Conservation (phyloP, 2,329 filamentous ascomycete species). For the Chaetomiaceae sp. region DNA sequence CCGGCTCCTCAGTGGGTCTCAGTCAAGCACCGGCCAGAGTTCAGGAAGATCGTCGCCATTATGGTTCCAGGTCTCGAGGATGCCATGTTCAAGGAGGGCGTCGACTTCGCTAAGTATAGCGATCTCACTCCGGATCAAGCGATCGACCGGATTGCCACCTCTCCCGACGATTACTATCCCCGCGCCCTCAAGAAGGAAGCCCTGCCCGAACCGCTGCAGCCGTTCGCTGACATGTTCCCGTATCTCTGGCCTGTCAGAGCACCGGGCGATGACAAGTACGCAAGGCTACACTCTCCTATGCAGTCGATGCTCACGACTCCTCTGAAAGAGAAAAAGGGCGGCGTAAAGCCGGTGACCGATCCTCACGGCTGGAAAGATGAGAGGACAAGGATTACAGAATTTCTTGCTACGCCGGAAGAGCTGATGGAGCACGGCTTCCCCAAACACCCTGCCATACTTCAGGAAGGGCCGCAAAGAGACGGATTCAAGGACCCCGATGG, state of each 20-base stretch:
- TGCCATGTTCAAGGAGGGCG: constrained; percentile 72
- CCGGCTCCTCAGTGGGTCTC: constrained; percentile 61
- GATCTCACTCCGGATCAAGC: constrained; percentile 31
- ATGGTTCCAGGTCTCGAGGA: constrained; percentile 91
- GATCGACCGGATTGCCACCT: constrained; percentile 37
- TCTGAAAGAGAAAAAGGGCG: constrained; percentile 61
- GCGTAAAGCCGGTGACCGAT: constrained; percentile 58
- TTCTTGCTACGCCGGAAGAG: constrained; percentile 67
- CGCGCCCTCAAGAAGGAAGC: constrained; percentile 47
- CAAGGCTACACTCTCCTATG: constrained; percentile 80
- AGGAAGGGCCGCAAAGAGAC: constrained; percentile 51
- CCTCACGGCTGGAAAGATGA: constrained; percentile 66
- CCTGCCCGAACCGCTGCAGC: constrained; percentile 53
- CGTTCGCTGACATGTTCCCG: constrained; percentile 76
- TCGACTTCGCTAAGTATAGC: constrained; percentile 47
- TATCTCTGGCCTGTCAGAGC: constrained; percentile 87
- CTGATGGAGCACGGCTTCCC: constrained; percentile 79
- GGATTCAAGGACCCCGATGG: constrained; percentile 57
- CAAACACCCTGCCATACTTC: constrained; percentile 73
- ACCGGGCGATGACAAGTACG: constrained; percentile 77
- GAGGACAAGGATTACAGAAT: constrained; percentile 76
- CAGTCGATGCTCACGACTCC: constrained; percentile 77
- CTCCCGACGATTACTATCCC: constrained; percentile 59
- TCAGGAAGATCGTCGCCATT: constrained; percentile 77
- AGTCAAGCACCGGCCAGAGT: constrained; percentile 57